These are phyloP conservation scores for Isatis tinctoria DNA, from an alignment of 345 rosid species.

Conservation along the genomic window DNA sequence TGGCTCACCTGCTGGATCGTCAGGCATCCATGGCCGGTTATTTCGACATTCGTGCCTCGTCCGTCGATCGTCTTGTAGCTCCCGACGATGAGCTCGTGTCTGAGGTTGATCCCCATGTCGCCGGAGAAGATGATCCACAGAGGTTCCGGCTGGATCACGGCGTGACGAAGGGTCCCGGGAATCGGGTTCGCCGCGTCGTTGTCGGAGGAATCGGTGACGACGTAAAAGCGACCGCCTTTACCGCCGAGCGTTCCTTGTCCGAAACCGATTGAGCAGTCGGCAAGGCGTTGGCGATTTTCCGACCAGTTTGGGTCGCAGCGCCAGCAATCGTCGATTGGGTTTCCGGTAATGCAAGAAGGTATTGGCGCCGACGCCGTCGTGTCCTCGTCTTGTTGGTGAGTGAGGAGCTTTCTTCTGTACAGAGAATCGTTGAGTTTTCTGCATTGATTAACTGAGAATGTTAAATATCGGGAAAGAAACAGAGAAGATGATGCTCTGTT, in stretches of 20 bases:
- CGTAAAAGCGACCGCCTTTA: conserved; percentile 68
- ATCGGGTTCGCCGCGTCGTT: conserved; percentile 61
- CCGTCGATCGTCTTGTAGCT: conserved; percentile 92
- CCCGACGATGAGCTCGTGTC: conserved; percentile 80
- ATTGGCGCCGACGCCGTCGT: conserved; percentile 8
- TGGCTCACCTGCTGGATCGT: conserved; percentile 71
- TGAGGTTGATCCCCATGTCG: conserved; percentile 68
- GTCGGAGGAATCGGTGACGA: conserved; percentile 93
- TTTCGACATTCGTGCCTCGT: conserved; percentile 56
- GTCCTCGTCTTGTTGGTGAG: conserved; percentile 27
- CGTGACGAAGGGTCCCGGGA: conserved; percentile 92
- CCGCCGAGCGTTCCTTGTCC: conserved; percentile 76
- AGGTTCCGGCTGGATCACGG: conserved; percentile 75
- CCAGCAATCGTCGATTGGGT: conserved; percentile 92
- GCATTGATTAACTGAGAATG: conserved; percentile 1
- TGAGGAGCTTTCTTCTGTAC: conserved; percentile 36
- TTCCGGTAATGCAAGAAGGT: conserved; percentile 55
- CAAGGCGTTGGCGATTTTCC: conserved; percentile 57
- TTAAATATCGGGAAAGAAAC: background rate
- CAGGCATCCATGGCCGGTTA: conserved; percentile 82
- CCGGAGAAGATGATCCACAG: conserved; percentile 78
- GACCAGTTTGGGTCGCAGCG: conserved; percentile 74
- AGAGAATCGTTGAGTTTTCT: conserved; percentile 45
- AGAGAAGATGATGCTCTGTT: conserved; percentile 35
- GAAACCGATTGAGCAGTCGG: conserved; percentile 84